Conservation (phyloP, 306 rosid species). For the Cucurbita maxima region DNA sequence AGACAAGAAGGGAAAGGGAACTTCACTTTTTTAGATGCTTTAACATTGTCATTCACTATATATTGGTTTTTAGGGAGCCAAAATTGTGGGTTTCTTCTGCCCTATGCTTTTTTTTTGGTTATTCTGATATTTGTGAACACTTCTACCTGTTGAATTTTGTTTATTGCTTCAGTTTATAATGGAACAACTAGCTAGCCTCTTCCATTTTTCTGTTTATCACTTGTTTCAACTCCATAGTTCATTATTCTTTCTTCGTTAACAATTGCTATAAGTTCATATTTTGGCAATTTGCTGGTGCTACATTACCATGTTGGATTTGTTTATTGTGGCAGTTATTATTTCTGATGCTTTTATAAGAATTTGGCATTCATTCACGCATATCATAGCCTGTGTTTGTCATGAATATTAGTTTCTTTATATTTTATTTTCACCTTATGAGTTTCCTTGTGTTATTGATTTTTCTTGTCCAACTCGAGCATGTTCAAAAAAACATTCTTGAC, state of each 20-base stretch:
- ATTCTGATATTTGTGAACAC: not conserved
- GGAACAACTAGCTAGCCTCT: not conserved
- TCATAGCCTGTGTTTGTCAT: too few relatives aligned
- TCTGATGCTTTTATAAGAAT: too few relatives aligned
- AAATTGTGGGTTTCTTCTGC: not conserved
- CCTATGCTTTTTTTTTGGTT: not conserved
- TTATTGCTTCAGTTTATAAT: not conserved
- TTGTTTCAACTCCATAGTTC: not conserved
- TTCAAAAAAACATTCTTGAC: too few relatives aligned
- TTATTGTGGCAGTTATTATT: too few relatives aligned
- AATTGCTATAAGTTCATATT: too few relatives aligned
- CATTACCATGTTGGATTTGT: too few relatives aligned
- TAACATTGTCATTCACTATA: not conserved
- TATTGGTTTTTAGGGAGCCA: not conserved
- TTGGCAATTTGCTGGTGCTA: too few relatives aligned
- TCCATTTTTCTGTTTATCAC: not conserved
- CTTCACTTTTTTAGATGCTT: slow-evolving; percentile 19
- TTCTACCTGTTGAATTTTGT: not conserved
- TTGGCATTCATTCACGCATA: too few relatives aligned
- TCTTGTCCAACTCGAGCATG: too few relatives aligned
- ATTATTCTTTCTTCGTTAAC: not conserved
- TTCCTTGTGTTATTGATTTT: too few relatives aligned
- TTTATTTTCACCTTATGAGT: too few relatives aligned
- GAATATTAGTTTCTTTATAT: too few relatives aligned
- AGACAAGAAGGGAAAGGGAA: slow-evolving; percentile 33